phyloP scores from a whole-genome alignment of 2,329 filamentous ascomycete species.

The Pestalotiopsis fici region DNA sequence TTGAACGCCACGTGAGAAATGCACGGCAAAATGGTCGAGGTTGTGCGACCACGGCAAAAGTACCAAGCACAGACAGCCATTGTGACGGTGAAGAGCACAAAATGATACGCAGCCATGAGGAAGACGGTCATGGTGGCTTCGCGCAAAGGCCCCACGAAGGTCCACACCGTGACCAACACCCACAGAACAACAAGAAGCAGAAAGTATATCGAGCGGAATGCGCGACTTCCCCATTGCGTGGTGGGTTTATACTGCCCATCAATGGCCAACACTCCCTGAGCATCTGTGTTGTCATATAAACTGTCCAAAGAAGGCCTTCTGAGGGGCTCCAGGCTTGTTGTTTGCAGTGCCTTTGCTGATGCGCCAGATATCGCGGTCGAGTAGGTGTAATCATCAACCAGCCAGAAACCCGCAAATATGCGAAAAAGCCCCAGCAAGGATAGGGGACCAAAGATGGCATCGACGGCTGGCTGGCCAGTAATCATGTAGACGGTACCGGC shows the following conservation, averaged over 20 bases:
- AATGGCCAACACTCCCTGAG: too few species aligned
- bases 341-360: too few species aligned
- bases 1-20: neutral
- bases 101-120: neutral
- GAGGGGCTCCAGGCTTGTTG: too few species aligned
- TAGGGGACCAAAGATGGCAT: slow-evolving; percentile 10
- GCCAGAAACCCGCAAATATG: too few species aligned
- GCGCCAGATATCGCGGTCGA: too few species aligned
- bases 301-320: too few species aligned
- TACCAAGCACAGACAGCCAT: neutral
- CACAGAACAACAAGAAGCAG: neutral
- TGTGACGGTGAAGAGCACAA: neutral
- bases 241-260: neutral
- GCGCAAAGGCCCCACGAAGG: neutral
- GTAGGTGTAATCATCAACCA: too few species aligned
- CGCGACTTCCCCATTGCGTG: neutral
- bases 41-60: neutral
- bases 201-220: neutral
- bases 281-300: too few species aligned
- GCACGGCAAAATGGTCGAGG: neutral
- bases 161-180: neutral
- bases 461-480: slow-evolving; percentile 10
- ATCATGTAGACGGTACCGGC: neutral
- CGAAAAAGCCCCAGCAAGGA: neutral
- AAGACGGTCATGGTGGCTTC: neutral